Conservation (phyloP, 345 rosid genomes). For the Aethionema arabicum region DNA sequence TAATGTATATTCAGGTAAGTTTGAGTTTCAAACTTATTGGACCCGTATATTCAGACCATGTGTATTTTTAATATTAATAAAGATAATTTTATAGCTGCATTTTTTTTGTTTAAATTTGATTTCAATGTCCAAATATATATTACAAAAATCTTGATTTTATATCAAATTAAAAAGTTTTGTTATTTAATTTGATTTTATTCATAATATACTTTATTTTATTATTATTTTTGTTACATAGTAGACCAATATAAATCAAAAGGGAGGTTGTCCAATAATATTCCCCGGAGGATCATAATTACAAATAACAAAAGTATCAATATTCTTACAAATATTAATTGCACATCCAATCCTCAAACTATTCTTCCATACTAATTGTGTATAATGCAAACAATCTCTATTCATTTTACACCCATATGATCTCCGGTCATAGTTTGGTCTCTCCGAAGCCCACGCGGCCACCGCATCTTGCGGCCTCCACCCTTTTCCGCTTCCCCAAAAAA, state of each 20-base stretch:
- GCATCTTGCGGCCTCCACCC: slow-evolving; percentile 52
- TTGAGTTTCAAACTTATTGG: too few species aligned
- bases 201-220: too few species aligned
- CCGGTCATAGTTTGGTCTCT: slow-evolving; percentile 46
- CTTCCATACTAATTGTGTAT: slow-evolving; percentile 71
- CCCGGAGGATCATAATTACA: slow-evolving; percentile 73
- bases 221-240: not conserved
- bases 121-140: too few species aligned
- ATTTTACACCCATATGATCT: slow-evolving; percentile 44
- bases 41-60: too few species aligned
- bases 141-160: too few species aligned
- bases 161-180: too few species aligned
- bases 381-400: slow-evolving; percentile 50
- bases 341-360: slow-evolving; percentile 57
- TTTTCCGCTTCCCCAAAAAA: slow-evolving; percentile 61
- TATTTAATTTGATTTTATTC: too few species aligned
- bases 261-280: slow-evolving; percentile 57
- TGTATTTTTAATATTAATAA: too few species aligned
- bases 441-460: slow-evolving; percentile 53
- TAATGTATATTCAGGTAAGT: too few species aligned
- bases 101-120: too few species aligned
- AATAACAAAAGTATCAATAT: slow-evolving; percentile 51
- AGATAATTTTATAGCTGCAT: too few species aligned
- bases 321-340: slow-evolving; percentile 43
- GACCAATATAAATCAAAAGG: slow-evolving; percentile 43